phyloP scores from a whole-genome alignment of 208 protist genomes.

The Acanthamoeba rhysodes region DNA sequence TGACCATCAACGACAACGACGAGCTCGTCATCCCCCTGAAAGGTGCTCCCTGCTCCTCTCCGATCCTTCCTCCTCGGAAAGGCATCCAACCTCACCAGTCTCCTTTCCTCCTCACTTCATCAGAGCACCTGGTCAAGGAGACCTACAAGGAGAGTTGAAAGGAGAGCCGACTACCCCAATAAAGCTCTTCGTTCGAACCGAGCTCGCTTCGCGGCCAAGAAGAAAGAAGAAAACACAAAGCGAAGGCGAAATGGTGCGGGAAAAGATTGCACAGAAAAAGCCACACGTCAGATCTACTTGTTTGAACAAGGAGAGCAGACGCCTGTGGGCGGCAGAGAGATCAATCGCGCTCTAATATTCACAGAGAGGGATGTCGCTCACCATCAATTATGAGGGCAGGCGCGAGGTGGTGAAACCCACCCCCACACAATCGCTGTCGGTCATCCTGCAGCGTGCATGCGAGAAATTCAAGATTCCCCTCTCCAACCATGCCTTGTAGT shows the following conservation, averaged over 20 bases:
- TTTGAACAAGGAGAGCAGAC: too few relatives aligned
- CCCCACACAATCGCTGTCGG: slow-evolving; percentile 11
- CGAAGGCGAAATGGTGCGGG: too few relatives aligned
- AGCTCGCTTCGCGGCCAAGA: too few relatives aligned
- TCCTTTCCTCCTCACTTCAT: background rate
- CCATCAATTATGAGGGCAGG: slow-evolving; percentile 34
- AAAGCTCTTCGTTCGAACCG: too few relatives aligned
- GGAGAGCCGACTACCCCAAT: background rate
- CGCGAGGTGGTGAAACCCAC: slow-evolving; percentile 48
- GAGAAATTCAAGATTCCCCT: slow-evolving; percentile 53
- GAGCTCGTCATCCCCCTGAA: slow-evolving; percentile 67
- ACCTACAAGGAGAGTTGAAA: background rate
- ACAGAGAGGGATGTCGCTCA: slow-evolving; percentile 2
- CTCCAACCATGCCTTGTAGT: slow-evolving; percentile 5
- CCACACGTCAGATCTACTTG: background rate
- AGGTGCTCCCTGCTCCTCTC: background rate
- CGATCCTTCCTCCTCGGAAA: background rate
- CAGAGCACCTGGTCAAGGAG: slow-evolving; percentile 23
- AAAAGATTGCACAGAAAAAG: background rate
- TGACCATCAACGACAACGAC: slow-evolving; percentile 35
- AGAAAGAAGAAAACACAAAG: too few relatives aligned
- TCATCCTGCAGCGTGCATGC: slow-evolving; percentile 41
- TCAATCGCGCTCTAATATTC: too few relatives aligned
- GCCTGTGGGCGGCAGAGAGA: background rate
- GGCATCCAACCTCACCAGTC: background rate